Percentiles rank a stretch among this genome's conserved stretches.
Evolutionary conservation across 2,329 filamentous ascomycete genomes (phyloP).

Genomic region (Pseudodiploospora longispora): DNA sequence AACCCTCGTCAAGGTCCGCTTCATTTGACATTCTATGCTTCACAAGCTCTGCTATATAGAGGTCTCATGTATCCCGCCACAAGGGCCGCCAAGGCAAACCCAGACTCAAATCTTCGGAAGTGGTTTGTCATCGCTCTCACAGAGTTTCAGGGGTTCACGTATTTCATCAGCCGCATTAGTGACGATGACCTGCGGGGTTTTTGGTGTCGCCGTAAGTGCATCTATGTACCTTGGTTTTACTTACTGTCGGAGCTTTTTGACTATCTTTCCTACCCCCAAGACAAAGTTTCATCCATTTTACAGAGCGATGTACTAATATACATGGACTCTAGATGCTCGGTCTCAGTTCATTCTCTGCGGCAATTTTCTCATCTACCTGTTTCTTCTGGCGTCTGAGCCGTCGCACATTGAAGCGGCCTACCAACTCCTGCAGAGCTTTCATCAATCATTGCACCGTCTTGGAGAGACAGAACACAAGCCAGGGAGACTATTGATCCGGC

Average conservation of each 20-base stretch:
- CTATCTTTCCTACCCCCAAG: too few relatives aligned
- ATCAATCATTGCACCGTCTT: conserved; percentile 27
- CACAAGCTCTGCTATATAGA: conserved; percentile 33
- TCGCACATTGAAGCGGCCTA: conserved; percentile 27
- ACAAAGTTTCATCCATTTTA: too few relatives aligned
- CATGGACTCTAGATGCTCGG: conserved; percentile 19
- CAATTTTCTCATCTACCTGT: conserved; percentile 41
- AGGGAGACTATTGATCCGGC: conserved; percentile 24
- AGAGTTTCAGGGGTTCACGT: conserved; percentile 29
- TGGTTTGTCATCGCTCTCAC: conserved; percentile 26
- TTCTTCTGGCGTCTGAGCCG: conserved; percentile 31
- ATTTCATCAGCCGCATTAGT: conserved; percentile 28
- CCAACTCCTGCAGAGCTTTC: conserved; percentile 28
- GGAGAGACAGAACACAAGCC: conserved; percentile 21
- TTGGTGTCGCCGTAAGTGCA: conserved; percentile 35
- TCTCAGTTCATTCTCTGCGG: conserved; percentile 39
- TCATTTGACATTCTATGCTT: conserved; percentile 34
- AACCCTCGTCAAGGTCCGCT: conserved; percentile 22
- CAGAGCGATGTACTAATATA: too few relatives aligned
- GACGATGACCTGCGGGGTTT: conserved; percentile 31
- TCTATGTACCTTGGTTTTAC: too few relatives aligned
- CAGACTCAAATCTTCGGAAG: conserved; percentile 26
- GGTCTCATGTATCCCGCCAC: conserved; percentile 39
- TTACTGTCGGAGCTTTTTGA: too few relatives aligned
- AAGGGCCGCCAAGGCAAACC: conserved; percentile 28